Evolutionary conservation across 768 basidiomycete genomes (phyloP).

Genomic region (Trametes villosa): DNA sequence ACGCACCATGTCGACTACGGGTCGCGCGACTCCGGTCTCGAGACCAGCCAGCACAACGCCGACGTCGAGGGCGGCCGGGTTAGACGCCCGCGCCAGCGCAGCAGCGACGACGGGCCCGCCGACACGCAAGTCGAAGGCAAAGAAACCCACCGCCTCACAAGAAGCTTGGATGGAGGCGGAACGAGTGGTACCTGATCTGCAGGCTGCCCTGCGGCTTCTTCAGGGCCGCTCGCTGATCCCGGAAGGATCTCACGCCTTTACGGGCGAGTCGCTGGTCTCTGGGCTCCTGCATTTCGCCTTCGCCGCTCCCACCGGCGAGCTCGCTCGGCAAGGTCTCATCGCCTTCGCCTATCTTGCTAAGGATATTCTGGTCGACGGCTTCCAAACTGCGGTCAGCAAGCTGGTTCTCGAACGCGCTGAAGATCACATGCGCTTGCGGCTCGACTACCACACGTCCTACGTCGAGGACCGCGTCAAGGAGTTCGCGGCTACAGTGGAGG

Average conservation of each 20-base stretch:
- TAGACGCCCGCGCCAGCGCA: background rate
- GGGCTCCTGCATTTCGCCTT: conserved; percentile 5
- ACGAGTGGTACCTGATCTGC: background rate
- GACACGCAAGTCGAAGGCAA: too few relatives aligned
- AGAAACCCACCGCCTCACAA: background rate
- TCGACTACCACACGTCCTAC: too few relatives aligned
- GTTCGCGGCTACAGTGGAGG: background rate
- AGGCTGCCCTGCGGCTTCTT: background rate
- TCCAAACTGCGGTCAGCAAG: background rate
- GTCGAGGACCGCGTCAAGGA: background rate
- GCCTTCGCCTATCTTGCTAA: background rate
- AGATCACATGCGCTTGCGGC: background rate
- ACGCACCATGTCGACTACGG: background rate
- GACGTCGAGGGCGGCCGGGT: background rate
- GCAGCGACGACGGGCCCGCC: too few relatives aligned
- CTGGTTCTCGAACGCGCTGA: background rate
- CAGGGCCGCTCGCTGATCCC: background rate
- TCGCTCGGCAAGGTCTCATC: background rate
- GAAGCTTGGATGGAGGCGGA: background rate
- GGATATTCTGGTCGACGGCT: background rate
- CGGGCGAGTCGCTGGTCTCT: background rate
- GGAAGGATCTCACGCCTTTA: background rate
- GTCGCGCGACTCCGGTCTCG: too few relatives aligned
- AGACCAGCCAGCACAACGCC: conserved; percentile 1
- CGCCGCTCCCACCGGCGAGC: background rate